phyloP scores from a whole-genome alignment of 768 basidiomycete species.

The Termitomyces sp. region DNA sequence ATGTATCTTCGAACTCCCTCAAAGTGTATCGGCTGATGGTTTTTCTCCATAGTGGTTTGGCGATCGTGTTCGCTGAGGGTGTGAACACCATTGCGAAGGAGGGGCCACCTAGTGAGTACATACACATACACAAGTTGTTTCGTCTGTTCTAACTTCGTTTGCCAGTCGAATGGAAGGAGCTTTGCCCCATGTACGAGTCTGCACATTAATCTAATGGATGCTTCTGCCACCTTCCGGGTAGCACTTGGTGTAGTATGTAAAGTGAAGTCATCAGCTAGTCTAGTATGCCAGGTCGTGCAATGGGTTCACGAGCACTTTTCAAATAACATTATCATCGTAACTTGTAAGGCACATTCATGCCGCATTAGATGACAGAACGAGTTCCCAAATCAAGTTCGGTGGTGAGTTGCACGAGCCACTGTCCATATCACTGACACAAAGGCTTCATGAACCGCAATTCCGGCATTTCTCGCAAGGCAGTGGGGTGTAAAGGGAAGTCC shows the following conservation, averaged over 20 bases:
- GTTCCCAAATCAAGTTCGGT: too few relatives aligned
- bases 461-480: too few relatives aligned
- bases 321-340: too few relatives aligned
- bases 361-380: too few relatives aligned
- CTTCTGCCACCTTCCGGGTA: too few relatives aligned
- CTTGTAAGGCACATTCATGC: too few relatives aligned
- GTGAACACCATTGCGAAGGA: slow-evolving; percentile 2
- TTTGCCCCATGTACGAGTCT: slow-evolving; percentile 29
- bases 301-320: neutral
- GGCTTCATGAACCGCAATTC: too few relatives aligned
- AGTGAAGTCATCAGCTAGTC: too few relatives aligned
- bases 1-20: neutral
- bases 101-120: neutral
- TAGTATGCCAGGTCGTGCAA: neutral
- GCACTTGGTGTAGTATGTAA: too few relatives aligned
- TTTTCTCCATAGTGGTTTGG: neutral
- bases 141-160: neutral
- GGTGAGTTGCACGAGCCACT: too few relatives aligned
- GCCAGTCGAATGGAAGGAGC: slow-evolving; percentile 26
- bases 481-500: too few relatives aligned
- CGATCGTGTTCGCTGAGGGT: slow-evolving; percentile 26
- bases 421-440: too few relatives aligned
- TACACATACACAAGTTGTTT: neutral
- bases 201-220: neutral
- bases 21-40: neutral